These are phyloP conservation scores for Calocera cornea DNA, from an alignment of 768 basidiomycete species.

Conservation along the genomic window DNA sequence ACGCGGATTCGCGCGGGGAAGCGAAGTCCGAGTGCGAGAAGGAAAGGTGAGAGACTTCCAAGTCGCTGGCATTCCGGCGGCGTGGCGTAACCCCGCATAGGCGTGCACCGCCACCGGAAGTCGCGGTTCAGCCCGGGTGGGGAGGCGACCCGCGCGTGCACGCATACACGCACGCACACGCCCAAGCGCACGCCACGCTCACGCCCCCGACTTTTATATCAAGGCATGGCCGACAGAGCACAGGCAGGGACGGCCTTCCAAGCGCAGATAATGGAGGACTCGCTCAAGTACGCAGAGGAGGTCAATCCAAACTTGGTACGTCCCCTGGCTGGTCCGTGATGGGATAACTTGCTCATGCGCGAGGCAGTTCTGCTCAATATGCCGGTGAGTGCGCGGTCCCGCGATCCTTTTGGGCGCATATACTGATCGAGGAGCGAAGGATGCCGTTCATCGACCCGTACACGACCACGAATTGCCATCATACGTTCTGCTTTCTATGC, in stretches of 20 bases:
- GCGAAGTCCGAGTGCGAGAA: too few species aligned
- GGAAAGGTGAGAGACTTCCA: too few species aligned
- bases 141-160: not conserved
- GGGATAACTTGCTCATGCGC: not conserved
- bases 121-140: not conserved
- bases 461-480: constrained; percentile 60
- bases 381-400: constrained; percentile 14
- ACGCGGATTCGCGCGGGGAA: too few species aligned
- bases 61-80: too few species aligned
- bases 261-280: constrained; percentile 13
- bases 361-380: constrained; percentile 19
- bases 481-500: constrained; percentile 80
- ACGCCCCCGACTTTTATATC: not conserved
- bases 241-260: not conserved
- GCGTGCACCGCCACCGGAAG: not conserved
- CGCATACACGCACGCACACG: not conserved
- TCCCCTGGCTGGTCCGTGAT: not conserved
- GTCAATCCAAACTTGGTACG: constrained; percentile 20
- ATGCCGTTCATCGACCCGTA: constrained; percentile 64
- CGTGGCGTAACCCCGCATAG: too few species aligned
- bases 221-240: not conserved
- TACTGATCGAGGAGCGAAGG: constrained; percentile 24
- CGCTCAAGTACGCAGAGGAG: constrained; percentile 20
- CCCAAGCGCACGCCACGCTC: not conserved
- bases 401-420: not conserved